Evolutionary conservation across 2,329 filamentous ascomycete genomes (phyloP).

Genomic region (Nemania bipapillata): DNA sequence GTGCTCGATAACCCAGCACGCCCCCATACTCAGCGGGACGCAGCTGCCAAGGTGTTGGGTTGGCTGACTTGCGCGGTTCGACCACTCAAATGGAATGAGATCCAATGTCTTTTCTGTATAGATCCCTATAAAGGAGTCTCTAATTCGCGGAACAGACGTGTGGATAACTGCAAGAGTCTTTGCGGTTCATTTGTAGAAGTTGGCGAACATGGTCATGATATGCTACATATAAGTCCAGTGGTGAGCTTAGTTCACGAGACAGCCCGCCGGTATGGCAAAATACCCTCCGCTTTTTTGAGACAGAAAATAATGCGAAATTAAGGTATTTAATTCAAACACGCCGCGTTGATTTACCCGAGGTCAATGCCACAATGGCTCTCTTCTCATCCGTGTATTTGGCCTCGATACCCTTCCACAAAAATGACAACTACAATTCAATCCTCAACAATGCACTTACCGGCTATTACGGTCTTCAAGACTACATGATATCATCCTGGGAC

Average conservation of each 20-base stretch:
- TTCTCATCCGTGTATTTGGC: constrained; percentile 12
- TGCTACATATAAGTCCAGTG: background rate
- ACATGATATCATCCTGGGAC: constrained; percentile 4
- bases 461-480: constrained; percentile 25
- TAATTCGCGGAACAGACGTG: constrained; percentile 11
- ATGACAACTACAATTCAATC: background rate
- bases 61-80: constrained; percentile 29
- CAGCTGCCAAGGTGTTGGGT: constrained; percentile 19
- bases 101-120: constrained; percentile 32
- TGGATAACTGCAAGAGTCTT: constrained; percentile 25
- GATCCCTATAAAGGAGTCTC: constrained; percentile 6
- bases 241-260: constrained; percentile 25
- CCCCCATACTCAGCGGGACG: background rate
- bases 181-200: constrained; percentile 29
- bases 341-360: constrained; percentile 19
- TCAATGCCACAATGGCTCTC: constrained; percentile 17
- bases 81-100: constrained; percentile 31
- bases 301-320: background rate
- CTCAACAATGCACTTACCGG: constrained; percentile 12
- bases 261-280: constrained; percentile 20
- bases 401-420: background rate
- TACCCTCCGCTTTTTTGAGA: background rate
- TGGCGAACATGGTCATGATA: background rate
- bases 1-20: constrained; percentile 19
- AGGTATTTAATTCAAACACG: constrained; percentile 19